Evolutionary conservation across 2,329 filamentous ascomycete species (phyloP).

Genomic region (Colletotrichum tofieldiae): DNA sequence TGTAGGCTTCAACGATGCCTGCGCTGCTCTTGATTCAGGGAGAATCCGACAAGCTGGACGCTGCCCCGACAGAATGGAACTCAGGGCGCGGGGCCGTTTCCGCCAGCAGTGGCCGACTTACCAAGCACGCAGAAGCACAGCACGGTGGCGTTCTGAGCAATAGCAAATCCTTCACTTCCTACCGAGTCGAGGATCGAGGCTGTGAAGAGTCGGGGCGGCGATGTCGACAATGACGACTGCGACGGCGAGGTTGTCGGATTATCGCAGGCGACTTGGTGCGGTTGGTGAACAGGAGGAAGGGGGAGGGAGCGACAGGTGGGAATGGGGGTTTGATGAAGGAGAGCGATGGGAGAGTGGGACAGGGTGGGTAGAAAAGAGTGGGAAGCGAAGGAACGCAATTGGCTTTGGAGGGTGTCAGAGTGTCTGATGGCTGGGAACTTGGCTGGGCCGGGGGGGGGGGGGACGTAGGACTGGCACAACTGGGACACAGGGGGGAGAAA

Average conservation of each 20-base stretch:
- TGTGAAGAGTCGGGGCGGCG: background rate
- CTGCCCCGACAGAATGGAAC: conserved; percentile 15
- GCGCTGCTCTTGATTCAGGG: background rate
- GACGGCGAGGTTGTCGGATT: conserved; percentile 12
- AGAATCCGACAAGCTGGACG: conserved; percentile 5
- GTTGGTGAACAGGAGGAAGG: conserved; percentile 8
- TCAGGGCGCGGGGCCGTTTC: conserved; percentile 20
- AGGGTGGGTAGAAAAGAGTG: conserved; percentile 35
- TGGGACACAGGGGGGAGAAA: conserved; percentile 1
- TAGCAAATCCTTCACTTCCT: background rate
- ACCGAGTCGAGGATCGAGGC: background rate
- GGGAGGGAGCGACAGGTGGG: conserved; percentile 17
- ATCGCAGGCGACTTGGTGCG: conserved; percentile 25
- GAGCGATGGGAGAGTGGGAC: conserved; percentile 35
- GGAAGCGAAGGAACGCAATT: conserved; percentile 40
- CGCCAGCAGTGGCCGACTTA: conserved; percentile 4
- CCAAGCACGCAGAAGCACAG: background rate
- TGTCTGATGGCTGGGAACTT: conserved; percentile 40
- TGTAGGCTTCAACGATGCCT: background rate
- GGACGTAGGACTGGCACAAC: conserved; percentile 18
- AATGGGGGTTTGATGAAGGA: conserved; percentile 36
- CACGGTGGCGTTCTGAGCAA: background rate
- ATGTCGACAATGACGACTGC: conserved; percentile 23
- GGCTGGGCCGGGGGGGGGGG: conserved; percentile 25
- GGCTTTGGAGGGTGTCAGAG: conserved; percentile 37